Evolutionary conservation across 2,329 filamentous ascomycete species (phyloP), one percentile per base, ranked within the genome.

Genomic region (Microsporum audouinii): DNA sequence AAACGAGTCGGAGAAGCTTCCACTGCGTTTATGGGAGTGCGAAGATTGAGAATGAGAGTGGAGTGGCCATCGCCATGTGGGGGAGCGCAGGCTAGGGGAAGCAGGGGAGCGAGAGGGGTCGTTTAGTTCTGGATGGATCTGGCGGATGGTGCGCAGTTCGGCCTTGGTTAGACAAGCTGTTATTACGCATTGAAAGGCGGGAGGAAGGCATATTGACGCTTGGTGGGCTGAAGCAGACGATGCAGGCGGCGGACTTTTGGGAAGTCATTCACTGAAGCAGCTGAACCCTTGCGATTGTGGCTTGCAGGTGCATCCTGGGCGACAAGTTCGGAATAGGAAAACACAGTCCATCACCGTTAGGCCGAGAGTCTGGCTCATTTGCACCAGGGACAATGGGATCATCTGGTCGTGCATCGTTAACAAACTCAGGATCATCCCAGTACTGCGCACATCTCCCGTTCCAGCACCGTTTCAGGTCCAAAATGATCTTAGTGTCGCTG

Each of bases 381-480:
- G 86, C 80, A n/a, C 88, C 91, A 2, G 91, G 89, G 0, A 81
- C 72, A 57, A 96, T 88, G 12, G 88, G 83, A 17, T 83, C 79
- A 31, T 89, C 84, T 2, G 84, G 79, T 12, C 80, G 81, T 8
- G 84, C 77, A 51, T 83, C 81, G 1, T 79, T 77, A 65, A 86
- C 80, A 39, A 86, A 86, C 55, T 89, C 84, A 0, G 84, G 78
- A 0, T 82, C 82, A 64, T 95, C 89, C 92, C 94, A 99, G 71
- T 91, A 96, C 60, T 91, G 77, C 0, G 88, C 86, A 71, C 91
- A 97, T 23, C 94, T 89, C 58, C 91, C 84, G 71, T 91, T 86
- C 94, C 94, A 99, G 71, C 94, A 97, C 71, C 96, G 95, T 73
- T 99, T 99, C 64, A 99, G 78, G 73, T 99, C 94, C 34, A 88